Evolutionary conservation across 2,329 filamentous ascomycete species (phyloP).

Genomic region (Colletotrichum lini): DNA sequence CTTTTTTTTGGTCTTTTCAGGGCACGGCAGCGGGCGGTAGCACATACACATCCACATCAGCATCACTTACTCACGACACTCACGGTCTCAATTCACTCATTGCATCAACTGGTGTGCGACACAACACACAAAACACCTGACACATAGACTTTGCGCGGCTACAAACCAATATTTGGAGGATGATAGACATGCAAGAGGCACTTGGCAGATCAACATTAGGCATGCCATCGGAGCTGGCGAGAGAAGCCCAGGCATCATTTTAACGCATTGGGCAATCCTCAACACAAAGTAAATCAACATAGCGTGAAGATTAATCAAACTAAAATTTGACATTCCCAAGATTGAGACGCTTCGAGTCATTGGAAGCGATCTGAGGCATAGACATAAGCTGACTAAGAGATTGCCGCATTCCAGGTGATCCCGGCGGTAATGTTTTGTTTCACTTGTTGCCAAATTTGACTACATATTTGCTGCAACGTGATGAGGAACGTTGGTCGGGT

Average conservation of each 20-base stretch:
- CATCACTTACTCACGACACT: constrained; percentile 41
- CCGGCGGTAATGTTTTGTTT: background rate
- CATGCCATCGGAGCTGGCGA: constrained; percentile 1
- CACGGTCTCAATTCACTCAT: constrained; percentile 41
- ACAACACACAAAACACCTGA: constrained; percentile 13
- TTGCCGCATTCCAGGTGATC: constrained; percentile 11
- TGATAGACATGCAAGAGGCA: constrained; percentile 33
- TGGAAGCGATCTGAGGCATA: background rate
- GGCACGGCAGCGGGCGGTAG: constrained; percentile 16
- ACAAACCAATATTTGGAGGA: background rate
- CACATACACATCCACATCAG: constrained; percentile 36
- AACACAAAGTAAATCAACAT: constrained; percentile 1
- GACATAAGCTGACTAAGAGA: background rate
- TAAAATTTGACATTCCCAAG: constrained; percentile 8
- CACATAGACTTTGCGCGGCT: constrained; percentile 35
- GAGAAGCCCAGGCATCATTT: constrained; percentile 2
- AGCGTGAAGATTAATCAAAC: constrained; percentile 12
- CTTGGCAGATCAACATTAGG: background rate
- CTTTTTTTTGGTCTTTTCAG: constrained; percentile 25
- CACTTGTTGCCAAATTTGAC: background rate
- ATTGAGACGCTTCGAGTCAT: background rate
- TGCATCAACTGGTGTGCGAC: constrained; percentile 37
- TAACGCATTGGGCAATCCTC: constrained; percentile 13
- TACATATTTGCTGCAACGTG: background rate
- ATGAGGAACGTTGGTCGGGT: background rate